Base-by-base conservation (phyloP, 495 filamentous ascomycete species). In the Delitschia confertaspora region DNA sequence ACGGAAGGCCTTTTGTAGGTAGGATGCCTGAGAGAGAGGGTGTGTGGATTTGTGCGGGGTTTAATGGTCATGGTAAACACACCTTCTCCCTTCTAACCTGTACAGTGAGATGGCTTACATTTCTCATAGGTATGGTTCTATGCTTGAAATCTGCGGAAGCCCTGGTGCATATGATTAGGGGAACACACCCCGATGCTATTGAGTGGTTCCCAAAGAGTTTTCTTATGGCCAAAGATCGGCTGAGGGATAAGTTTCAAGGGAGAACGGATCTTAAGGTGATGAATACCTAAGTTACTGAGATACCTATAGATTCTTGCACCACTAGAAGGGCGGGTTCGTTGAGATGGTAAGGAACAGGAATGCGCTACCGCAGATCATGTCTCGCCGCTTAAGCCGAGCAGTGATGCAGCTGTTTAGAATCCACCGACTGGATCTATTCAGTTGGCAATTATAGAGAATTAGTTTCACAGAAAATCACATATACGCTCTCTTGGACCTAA, bases 1-100 rank as follows among this genome's bases (percentile, higher is more conserved):
- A 80, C 48, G 74, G 70, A 8, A 62, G 71, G 17, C 76, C 76
- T 0, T 69, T 75, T 45, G 71, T 81, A 2, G 63, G 63, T n/a
- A 29, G 38, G 16, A 24, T 63, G 23, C 56, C 60, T 4, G 57
- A 47, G 38, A 58, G 63, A 33, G 53, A 62, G 26, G 65, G 62
- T 2, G 39, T 76, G 18, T 78, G 74, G 74, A 58, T 73, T 8
- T 62, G 60, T 27, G 64, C 59, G 1, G 61, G 65, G 14, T 80
- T 78, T 44, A 71, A 78, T 51, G 76, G 75, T 1, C 71, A 79
- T 58, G 76, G 75, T 42, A 42, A 14, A 29, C 29, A 16, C 11
- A 18, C 1, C 11, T 5, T 19, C 33, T 29, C 21, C 20, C 13
- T 14, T 6, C 3, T 18, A 21, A 5, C 11, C 2, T 32, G 9